Conservation (phyloP, 1,139 yeast species). For the Protomyces pachydermus region DNA sequence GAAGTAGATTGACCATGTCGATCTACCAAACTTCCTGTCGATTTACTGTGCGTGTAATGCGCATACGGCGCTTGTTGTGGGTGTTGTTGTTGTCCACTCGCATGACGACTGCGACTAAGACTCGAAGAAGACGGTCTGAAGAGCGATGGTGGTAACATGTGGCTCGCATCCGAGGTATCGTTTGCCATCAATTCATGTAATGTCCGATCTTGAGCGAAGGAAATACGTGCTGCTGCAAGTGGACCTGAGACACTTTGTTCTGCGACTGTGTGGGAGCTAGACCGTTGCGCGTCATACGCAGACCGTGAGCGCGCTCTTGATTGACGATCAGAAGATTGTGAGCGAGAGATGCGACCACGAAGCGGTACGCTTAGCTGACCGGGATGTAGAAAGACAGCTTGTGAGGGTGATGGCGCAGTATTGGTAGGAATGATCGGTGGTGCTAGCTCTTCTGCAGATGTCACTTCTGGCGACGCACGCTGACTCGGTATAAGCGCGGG, state of each 20-base stretch:
- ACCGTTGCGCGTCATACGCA: not conserved
- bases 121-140: not conserved
- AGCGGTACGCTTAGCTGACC: not conserved
- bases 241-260: not conserved
- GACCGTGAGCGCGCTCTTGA: not conserved
- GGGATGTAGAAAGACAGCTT: not conserved
- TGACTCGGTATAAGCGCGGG: not conserved
- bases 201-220: conserved; percentile 22
- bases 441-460: not conserved
- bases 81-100: not conserved
- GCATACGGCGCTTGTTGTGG: not conserved
- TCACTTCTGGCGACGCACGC: not conserved
- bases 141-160: not conserved
- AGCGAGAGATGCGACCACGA: not conserved
- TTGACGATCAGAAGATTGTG: not conserved
- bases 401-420: not conserved
- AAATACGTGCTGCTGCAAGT: conserved; percentile 13
- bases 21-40: conserved; percentile 1
- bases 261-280: not conserved
- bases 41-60: not conserved
- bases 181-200: conserved; percentile 1
- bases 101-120: not conserved
- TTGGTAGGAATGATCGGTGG: not conserved
- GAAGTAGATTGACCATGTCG: not conserved
- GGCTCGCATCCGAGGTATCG: not conserved